Percentiles rank a stretch among this genome's conserved stretches.
Evolutionary conservation across 805 yeast species (phyloP).

Genomic region (Phaffomyces thermotolerans): DNA sequence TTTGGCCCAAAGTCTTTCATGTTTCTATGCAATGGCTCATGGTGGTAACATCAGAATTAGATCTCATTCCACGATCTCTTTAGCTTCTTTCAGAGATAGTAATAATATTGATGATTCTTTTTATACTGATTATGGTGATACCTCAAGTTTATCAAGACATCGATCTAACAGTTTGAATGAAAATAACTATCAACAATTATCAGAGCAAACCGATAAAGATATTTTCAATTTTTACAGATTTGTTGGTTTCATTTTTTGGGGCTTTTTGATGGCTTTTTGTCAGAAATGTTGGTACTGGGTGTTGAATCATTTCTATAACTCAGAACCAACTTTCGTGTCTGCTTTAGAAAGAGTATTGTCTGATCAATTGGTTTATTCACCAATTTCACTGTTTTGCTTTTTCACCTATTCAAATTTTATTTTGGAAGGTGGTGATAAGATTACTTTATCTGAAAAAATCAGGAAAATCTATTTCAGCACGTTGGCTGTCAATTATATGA

Average conservation of each 20-base stretch:
- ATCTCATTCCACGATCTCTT: conserved; percentile 9
- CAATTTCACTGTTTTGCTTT: conserved; percentile 71
- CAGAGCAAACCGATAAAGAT: conserved; percentile 21
- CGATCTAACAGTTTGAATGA: conserved; percentile 24
- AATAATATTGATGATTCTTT: conserved; percentile 16
- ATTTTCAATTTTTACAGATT: conserved; percentile 62
- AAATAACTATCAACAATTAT: conserved; percentile 25
- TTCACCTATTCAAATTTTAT: conserved; percentile 79
- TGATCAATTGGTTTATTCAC: conserved; percentile 87
- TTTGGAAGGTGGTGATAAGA: conserved; percentile 65
- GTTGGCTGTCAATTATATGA: conserved; percentile 55
- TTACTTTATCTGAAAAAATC: conserved; percentile 58
- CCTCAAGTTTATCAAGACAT: conserved; percentile 18
- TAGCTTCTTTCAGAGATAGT: conserved; percentile 10
- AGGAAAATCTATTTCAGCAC: conserved; percentile 62
- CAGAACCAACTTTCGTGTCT: conserved; percentile 77
- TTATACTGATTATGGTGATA: conserved; percentile 26
- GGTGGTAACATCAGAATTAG: conserved; percentile 3
- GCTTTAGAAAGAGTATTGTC: conserved; percentile 81
- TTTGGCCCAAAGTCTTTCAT: conserved; percentile 56
- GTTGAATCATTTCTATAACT: conserved; percentile 67
- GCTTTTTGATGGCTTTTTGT: conserved; percentile 69
- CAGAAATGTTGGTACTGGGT: conserved; percentile 89
- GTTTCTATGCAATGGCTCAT: conserved; percentile 13
- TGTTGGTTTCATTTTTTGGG: conserved; percentile 82